Conservation (phyloP, 179 eudicot genomes). For the Beta lomatogona region DNA sequence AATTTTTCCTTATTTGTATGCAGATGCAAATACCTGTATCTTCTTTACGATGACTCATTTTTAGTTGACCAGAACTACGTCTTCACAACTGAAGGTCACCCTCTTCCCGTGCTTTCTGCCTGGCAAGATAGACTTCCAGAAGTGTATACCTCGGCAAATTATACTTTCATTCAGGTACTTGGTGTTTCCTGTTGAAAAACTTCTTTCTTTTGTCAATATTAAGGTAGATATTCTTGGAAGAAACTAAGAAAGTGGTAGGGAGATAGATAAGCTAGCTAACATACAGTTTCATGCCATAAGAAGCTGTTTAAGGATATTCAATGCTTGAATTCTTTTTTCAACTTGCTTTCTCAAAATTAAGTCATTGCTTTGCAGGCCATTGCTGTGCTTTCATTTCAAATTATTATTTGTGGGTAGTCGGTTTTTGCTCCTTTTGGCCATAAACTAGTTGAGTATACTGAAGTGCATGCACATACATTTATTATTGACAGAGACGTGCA, state of each 20-base stretch:
- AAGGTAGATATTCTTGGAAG: background rate
- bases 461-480: background rate
- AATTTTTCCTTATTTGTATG: conserved; percentile 20
- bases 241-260: background rate
- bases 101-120: conserved; percentile 75
- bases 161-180: conserved; percentile 64
- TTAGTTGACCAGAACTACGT: conserved; percentile 67
- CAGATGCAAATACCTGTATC: conserved; percentile 96
- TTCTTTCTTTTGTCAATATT: no score
- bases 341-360: background rate
- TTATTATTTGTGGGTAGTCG: no score
- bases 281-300: background rate
- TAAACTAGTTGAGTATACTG: background rate
- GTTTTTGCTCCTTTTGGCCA: background rate
- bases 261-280: background rate
- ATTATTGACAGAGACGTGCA: conserved; percentile 47
- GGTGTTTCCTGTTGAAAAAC: no score
- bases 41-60: conserved; percentile 89
- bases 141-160: conserved; percentile 56
- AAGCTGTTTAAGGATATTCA: background rate
- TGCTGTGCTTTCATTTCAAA: no score
- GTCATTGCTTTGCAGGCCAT: background rate
- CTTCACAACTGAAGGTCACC: conserved; percentile 98
- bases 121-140: conserved; percentile 94
- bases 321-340: no score